Percentiles rank a stretch among this genome's conserved stretches.
Conservation (phyloP, 108 stramenopile species). For the Nitzschia palea region DNA sequence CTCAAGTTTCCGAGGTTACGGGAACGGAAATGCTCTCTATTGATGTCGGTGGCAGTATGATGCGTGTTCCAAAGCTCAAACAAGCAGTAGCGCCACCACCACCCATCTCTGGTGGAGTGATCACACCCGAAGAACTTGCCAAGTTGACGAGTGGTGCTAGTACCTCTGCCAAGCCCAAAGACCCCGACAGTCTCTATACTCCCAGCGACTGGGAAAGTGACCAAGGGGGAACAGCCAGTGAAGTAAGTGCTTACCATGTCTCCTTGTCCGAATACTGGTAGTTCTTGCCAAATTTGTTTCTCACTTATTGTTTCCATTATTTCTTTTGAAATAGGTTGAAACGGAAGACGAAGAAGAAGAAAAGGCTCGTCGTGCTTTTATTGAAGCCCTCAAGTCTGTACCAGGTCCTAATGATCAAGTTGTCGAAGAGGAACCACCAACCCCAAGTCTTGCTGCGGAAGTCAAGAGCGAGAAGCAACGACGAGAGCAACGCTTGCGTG, state of each 20-base stretch:
- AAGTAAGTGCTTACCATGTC: background rate
- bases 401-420: constrained; percentile 22
- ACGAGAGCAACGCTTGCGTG: constrained; percentile 67
- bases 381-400: constrained; percentile 71
- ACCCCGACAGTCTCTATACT: constrained; percentile 44
- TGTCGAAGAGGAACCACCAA: constrained; percentile 33
- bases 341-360: constrained; percentile 81
- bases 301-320: background rate
- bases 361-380: constrained; percentile 73
- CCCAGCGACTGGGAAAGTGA: constrained; percentile 79
- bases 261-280: too few relatives aligned
- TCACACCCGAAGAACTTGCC: constrained; percentile 46
- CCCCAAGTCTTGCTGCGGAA: constrained; percentile 50
- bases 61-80: constrained; percentile 30
- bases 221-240: constrained; percentile 22
- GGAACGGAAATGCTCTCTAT: constrained; percentile 30
- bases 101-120: constrained; percentile 45
- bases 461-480: constrained; percentile 82
- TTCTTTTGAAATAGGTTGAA: background rate
- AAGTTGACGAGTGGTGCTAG: constrained; percentile 35
- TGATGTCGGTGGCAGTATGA: constrained; percentile 54
- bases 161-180: constrained; percentile 14
- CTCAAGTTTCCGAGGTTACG: constrained; percentile 22
- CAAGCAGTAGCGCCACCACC: constrained; percentile 16
- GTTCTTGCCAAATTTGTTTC: too few relatives aligned